Percentiles rank a stretch among this genome's conserved stretches.
These are phyloP conservation scores for Beauveria caledonica DNA, from an alignment of 2,329 filamentous ascomycete genomes.

Conservation along the genomic window DNA sequence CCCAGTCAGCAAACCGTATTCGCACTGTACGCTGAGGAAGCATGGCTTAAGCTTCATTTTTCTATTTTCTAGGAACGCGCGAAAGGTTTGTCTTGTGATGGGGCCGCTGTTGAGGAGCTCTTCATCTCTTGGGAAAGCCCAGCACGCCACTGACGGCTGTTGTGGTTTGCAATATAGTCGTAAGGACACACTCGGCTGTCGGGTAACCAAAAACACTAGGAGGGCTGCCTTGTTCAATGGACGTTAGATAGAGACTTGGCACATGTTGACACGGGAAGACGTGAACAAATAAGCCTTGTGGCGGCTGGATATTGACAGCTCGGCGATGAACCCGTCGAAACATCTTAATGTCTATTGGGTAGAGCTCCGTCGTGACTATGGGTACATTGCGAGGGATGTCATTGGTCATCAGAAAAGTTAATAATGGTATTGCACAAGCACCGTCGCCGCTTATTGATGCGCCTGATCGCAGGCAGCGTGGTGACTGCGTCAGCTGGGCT, in stretches of 20 bases:
- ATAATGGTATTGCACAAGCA: neutral
- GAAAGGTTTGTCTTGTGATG: neutral
- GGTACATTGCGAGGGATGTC: no score
- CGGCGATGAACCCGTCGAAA: neutral
- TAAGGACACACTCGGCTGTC: neutral
- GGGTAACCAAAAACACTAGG: neutral
- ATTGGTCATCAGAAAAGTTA: no score
- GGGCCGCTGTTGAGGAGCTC: neutral
- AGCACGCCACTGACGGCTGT: neutral
- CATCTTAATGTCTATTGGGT: neutral
- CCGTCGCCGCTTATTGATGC: neutral
- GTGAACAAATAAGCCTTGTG: no score
- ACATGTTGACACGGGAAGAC: no score
- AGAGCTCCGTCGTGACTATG: no score
- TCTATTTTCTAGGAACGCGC: neutral
- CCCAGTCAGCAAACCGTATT: neutral
- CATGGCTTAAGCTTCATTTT: neutral
- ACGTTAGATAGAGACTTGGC: no score
- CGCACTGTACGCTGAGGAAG: neutral
- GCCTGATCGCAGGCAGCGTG: neutral
- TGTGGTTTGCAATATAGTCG: neutral
- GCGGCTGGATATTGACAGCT: neutral
- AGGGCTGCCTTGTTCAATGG: no score
- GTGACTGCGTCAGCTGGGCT: slow-evolving; percentile 9
- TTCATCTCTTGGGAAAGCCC: neutral